Base-by-base conservation (phyloP, 2,329 filamentous ascomycete genomes). In the Zasmidium citrigriseum region DNA sequence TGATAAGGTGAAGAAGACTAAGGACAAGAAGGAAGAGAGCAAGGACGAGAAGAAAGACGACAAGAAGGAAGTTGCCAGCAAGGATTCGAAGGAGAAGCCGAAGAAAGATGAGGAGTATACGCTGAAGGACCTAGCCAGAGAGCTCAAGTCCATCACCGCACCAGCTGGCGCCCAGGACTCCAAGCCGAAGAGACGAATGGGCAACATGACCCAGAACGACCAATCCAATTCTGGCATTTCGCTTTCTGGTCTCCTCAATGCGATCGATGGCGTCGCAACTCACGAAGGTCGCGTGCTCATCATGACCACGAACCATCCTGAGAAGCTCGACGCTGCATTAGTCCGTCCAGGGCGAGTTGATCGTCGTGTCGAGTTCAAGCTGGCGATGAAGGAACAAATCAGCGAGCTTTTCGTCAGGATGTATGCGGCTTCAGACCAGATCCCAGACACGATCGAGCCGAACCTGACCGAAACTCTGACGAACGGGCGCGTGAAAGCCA, bases 241-340 rank as follows among this genome's bases (percentile, higher is more conserved):
- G 0, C 81, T 95, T 1, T 90, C 89, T 0, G 90, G 90, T 0
- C 81, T 96, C 1, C 82, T 96, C 52, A 96, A 96, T 73, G 88
- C 89, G 58, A 91, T 96, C 44, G 90, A 96, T 68, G 89, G 91
- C 55, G 89, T 92, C 1, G 89, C 88, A 1, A 89, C 86, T 2
- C 89, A 90, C 66, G 90, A 93, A 75, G 90, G 89, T 23, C 84
- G 89, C 47, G 84, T 93, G 12, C 82, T 93, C 18, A 87, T 93
- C 76, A 91, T 93, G 88, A 93, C 90, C 0, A 91, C 89, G 27
- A 95, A 93, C 73, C 83, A 86, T 59, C 87, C 88, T 2, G 86
- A 93, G 66, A 80, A 83, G 14, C 82, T 93, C 0, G 89, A 93
- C 68, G 82, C 69, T 9, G 68, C 70, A 0, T 80, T 95, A 4